Conservation (phyloP, 2,329 filamentous ascomycete species). For the Orbilia brochopaga region DNA sequence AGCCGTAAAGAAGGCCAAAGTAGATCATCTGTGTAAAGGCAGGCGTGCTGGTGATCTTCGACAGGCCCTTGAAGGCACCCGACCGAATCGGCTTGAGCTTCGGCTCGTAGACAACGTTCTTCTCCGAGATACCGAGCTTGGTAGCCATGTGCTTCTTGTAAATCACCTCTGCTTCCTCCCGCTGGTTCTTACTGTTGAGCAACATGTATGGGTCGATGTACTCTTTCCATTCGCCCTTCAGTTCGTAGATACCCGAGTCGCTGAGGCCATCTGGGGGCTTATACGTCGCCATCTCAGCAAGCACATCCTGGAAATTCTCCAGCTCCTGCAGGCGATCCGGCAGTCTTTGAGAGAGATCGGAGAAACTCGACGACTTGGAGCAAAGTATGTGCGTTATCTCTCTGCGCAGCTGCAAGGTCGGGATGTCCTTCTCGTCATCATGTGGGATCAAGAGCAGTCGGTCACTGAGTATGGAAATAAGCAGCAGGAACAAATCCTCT, state of each 20-base stretch:
- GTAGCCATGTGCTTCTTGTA: slow-evolving; percentile 87
- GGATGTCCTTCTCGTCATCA: slow-evolving; percentile 64
- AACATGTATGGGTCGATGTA: slow-evolving; percentile 94
- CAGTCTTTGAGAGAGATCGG: slow-evolving; percentile 82
- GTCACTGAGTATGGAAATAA: slow-evolving; percentile 90
- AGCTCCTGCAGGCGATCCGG: slow-evolving; percentile 89
- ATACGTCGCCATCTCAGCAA: slow-evolving; percentile 87
- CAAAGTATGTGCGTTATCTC: slow-evolving; percentile 93
- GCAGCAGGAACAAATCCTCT: slow-evolving; percentile 92
- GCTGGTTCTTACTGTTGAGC: slow-evolving; percentile 95
- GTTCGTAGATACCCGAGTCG: slow-evolving; percentile 91
- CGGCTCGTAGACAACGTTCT: slow-evolving; percentile 91
- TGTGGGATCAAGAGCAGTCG: slow-evolving; percentile 76
- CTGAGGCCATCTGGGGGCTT: slow-evolving; percentile 87
- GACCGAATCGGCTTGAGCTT: slow-evolving; percentile 75
- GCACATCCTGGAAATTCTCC: slow-evolving; percentile 81
- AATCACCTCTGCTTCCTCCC: slow-evolving; percentile 89
- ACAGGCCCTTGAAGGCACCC: slow-evolving; percentile 77
- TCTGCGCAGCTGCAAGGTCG: slow-evolving; percentile 75
- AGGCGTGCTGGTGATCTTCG: slow-evolving; percentile 79
- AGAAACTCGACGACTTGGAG: slow-evolving; percentile 94
- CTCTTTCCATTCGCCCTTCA: slow-evolving; percentile 83
- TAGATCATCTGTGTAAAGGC: slow-evolving; percentile 91
- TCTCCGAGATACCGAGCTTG: slow-evolving; percentile 77
- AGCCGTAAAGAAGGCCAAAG: slow-evolving; percentile 81